Base-by-base conservation (phyloP, 2,329 filamentous ascomycete species). In the Alternaria postmessia region DNA sequence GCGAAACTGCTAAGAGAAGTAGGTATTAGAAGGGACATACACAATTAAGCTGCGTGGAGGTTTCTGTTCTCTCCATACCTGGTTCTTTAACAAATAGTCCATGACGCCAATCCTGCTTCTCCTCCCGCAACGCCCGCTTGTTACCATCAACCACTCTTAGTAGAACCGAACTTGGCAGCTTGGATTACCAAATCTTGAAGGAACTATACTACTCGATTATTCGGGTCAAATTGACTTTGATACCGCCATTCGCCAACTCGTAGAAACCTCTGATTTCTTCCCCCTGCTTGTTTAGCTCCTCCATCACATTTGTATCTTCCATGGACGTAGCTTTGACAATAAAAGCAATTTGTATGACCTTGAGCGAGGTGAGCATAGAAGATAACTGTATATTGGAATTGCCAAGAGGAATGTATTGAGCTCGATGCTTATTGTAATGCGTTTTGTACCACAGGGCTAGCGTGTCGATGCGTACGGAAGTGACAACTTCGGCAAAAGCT, bases 1-100 rank as follows among this genome's bases (percentile, higher is more conserved):
- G 30, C 57, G 65, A 44, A 65, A 68, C 14, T 68, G 65, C 12
- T 67, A 51, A 28, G 5, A n/a, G 30, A n/a, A 3, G n/a, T 26
- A 11, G n/a, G 4, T 16, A 20, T 20, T 3, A 11, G 32, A 5
- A 16, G 32, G 20, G 4, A 22, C 4, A 4, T 22, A 4, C 20
- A 4, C 4, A 22, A 22, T 22, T 4, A 22, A 22, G 20, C 4
- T 22, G 4, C 20, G 4, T 22, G 20, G 20, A 22, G 20, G 4
- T 22, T 22, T 22, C 20, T 22, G 20, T 22, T 20, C 20, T 20
- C 20, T 20, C 20, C 20, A 20, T 20, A 20, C 20, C 20, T 20
- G 20, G 20, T 36, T 14, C 32, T 36, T 4, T 36, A 16, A 36
- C 32, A 6, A 14, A 36, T 14, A 36, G 12, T 34, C 32, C 11